A percentile compares a stretch with the other conserved stretches of the same genome.
Evolutionary conservation across 768 basidiomycete genomes (phyloP).

Genomic region (Clavulina sp.): DNA sequence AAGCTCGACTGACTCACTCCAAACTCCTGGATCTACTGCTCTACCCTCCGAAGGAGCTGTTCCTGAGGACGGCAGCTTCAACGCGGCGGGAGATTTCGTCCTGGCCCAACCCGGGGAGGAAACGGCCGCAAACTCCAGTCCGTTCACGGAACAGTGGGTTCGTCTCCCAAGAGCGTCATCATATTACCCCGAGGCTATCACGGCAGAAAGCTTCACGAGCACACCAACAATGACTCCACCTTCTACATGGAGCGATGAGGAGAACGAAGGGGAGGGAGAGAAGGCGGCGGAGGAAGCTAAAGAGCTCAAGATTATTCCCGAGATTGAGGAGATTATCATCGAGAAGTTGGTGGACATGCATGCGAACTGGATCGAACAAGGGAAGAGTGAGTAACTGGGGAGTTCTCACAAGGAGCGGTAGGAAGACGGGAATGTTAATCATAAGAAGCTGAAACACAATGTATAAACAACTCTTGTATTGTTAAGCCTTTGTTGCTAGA

Average conservation of each 20-base stretch:
- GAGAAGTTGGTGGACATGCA: constrained; percentile 59
- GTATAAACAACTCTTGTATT: too few relatives aligned
- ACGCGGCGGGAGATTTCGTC: constrained; percentile 3
- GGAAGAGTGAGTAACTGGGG: too few relatives aligned
- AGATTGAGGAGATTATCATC: constrained; percentile 91
- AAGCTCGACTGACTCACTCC: constrained; percentile 9
- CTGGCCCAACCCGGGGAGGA: not conserved
- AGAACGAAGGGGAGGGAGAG: constrained; percentile 13
- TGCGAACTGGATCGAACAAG: constrained; percentile 35
- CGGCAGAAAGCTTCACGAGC: constrained; percentile 9
- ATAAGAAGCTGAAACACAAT: too few relatives aligned
- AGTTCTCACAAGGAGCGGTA: too few relatives aligned
- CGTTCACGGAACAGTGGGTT: constrained; percentile 21
- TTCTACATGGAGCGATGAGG: constrained; percentile 9
- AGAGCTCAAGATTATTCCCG: constrained; percentile 31
- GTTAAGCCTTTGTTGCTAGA: too few relatives aligned
- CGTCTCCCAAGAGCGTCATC: constrained; percentile 7
- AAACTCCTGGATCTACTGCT: too few relatives aligned
- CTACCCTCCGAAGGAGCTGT: not conserved
- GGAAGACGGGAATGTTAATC: too few relatives aligned
- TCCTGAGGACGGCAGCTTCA: constrained; percentile 9
- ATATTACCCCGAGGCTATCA: not conserved
- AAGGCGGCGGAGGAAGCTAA: constrained; percentile 10
- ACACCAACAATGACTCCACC: constrained; percentile 4
- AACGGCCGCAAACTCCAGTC: not conserved